A percentile compares a stretch with the other conserved stretches of the same genome.
Evolutionary conservation across 1,284 basidiomycete species (phyloP).

Genomic region (Cystobasidium sp.): DNA sequence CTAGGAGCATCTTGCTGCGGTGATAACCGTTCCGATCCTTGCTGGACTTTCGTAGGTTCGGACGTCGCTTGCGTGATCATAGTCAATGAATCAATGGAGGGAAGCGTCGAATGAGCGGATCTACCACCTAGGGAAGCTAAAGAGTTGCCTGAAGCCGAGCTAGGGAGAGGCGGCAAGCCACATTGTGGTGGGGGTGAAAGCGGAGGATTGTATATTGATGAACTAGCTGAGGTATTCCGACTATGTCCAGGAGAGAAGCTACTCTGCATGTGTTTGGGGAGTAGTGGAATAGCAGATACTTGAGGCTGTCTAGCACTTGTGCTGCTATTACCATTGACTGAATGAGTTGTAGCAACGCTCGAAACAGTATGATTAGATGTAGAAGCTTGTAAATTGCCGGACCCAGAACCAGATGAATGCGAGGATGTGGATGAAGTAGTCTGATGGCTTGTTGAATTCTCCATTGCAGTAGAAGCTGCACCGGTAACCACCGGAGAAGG

Average conservation of each 20-base stretch:
- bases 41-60: not conserved
- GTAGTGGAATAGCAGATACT: not conserved
- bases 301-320: too few relatives aligned
- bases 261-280: not conserved
- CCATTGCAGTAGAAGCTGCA: too few relatives aligned
- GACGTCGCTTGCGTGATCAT: slow-evolving; percentile 5
- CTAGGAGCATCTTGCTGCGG: not conserved
- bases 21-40: not conserved
- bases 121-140: not conserved
- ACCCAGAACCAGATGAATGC: slow-evolving; percentile 9
- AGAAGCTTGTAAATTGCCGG: slow-evolving; percentile 2
- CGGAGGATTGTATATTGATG: slow-evolving; percentile 28
- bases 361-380: slow-evolving; percentile 11
- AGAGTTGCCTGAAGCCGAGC: slow-evolving; percentile 28
- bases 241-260: slow-evolving; percentile 6
- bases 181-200: slow-evolving; percentile 36
- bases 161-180: slow-evolving; percentile 27
- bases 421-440: not conserved
- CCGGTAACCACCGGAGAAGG: not conserved
- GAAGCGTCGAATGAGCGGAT: not conserved
- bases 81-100: slow-evolving; percentile 3
- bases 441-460: not conserved
- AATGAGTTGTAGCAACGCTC: slow-evolving; percentile 6
- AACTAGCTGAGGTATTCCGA: slow-evolving; percentile 2
- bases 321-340: not conserved